Percentiles rank a stretch among this genome's conserved stretches.
Conservation (phyloP, 2,329 filamentous ascomycete species). For the Colletotrichum musae region DNA sequence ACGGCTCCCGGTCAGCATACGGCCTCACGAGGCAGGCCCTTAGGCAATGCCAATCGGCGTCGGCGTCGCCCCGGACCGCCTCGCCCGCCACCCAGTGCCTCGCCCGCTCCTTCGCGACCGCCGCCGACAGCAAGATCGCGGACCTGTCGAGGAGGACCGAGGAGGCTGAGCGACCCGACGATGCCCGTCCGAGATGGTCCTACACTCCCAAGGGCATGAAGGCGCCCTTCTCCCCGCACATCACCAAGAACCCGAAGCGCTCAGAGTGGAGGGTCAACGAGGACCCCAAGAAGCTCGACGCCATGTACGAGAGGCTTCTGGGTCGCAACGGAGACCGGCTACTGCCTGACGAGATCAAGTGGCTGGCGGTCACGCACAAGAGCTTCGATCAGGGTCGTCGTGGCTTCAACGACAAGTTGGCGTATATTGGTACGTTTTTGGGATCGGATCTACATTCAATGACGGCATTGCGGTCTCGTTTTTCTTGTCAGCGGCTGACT, state of each 20-base stretch:
- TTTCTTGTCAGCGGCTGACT: constrained; percentile 4
- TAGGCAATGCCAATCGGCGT: constrained; percentile 37
- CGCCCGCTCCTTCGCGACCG: constrained; percentile 38
- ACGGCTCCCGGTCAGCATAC: constrained; percentile 37
- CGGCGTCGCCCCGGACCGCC: constrained; percentile 17
- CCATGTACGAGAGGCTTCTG: constrained; percentile 82
- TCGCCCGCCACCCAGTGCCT: constrained; percentile 28
- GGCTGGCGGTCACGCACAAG: constrained; percentile 97
- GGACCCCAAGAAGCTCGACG: constrained; percentile 80
- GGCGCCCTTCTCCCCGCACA: constrained; percentile 76
- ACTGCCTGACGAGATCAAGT: constrained; percentile 93
- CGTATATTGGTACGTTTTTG: constrained; percentile 79
- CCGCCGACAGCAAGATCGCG: constrained; percentile 31
- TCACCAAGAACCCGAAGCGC: constrained; percentile 66
- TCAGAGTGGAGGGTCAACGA: constrained; percentile 80
- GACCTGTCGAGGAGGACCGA: constrained; percentile 28
- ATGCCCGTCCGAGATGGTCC: constrained; percentile 65
- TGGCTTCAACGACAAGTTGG: constrained; percentile 94
- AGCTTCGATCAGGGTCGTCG: constrained; percentile 96
- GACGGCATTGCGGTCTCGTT: constrained; percentile 12
- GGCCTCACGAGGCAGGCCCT: constrained; percentile 39
- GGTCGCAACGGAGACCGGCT: constrained; percentile 80
- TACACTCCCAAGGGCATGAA: constrained; percentile 79
- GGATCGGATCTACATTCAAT: background rate
- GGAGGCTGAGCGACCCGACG: constrained; percentile 32